These are phyloP conservation scores for Eimeria necatrix DNA, from an alignment of 169 alveolate genomes.

Conservation along the genomic window DNA sequence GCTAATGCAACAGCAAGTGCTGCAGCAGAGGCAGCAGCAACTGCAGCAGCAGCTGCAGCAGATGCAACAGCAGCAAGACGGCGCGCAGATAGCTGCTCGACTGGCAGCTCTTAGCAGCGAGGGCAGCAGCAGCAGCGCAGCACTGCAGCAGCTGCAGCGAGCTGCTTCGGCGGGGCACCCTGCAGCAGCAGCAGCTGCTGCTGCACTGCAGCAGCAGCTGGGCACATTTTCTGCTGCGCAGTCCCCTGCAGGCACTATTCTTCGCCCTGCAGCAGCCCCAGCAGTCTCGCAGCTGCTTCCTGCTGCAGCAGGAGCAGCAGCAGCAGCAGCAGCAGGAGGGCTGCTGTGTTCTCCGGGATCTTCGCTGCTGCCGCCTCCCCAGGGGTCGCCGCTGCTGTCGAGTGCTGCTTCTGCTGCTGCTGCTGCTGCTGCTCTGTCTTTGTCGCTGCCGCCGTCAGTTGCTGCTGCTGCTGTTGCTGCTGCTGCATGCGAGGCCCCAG, in stretches of 20 bases:
- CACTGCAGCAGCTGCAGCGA: slow-evolving; percentile 76
- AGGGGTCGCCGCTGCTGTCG: slow-evolving; percentile 54
- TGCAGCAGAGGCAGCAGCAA: slow-evolving; percentile 55
- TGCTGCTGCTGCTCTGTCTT: slow-evolving; percentile 4
- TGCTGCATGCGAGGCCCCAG: not conserved
- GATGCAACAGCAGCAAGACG: slow-evolving; percentile 49
- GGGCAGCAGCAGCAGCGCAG: slow-evolving; percentile 54
- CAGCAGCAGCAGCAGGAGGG: slow-evolving; percentile 55
- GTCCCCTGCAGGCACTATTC: slow-evolving; percentile 35
- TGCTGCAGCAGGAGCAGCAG: slow-evolving; percentile 68
- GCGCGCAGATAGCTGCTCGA: slow-evolving; percentile 49
- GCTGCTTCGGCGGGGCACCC: slow-evolving; percentile 57
- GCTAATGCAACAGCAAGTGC: slow-evolving; percentile 59
- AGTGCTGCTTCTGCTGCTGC: slow-evolving; percentile 38
- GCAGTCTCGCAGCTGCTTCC: slow-evolving; percentile 59
- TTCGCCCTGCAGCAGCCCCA: slow-evolving; percentile 58
- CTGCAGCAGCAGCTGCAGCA: slow-evolving; percentile 64
- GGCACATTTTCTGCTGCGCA: slow-evolving; percentile 58
- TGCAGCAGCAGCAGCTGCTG: slow-evolving; percentile 73
- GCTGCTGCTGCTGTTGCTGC: slow-evolving; percentile 52
- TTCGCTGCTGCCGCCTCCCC: slow-evolving; percentile 5
- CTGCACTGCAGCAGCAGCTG: slow-evolving; percentile 72
- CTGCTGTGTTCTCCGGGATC: slow-evolving; percentile 46
- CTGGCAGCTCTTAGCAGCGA: slow-evolving; percentile 48
- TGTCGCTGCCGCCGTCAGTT: slow-evolving; percentile 27